Conservation (phyloP, 2,329 filamentous ascomycete genomes). For the Bipolaris cookei region DNA sequence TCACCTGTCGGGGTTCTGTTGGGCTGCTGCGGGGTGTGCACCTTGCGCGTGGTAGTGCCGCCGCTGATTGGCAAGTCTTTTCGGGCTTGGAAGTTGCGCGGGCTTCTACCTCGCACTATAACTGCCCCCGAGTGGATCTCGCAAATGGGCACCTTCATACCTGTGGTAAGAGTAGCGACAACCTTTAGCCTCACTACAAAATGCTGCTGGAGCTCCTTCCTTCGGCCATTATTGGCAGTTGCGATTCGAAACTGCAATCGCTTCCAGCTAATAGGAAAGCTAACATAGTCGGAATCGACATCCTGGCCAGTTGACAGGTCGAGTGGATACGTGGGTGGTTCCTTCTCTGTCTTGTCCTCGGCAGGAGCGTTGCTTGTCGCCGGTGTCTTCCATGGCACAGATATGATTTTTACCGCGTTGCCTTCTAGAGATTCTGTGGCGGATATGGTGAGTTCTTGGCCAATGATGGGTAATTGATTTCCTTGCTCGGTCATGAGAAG, state of each 20-base stretch:
- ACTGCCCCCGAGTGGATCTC: slow-evolving; percentile 89
- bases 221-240: slow-evolving; percentile 92
- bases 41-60: slow-evolving; percentile 77
- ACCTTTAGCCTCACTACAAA: slow-evolving; percentile 90
- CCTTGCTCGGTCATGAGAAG: slow-evolving; percentile 84
- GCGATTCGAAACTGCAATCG: slow-evolving; percentile 92
- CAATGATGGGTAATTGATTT: slow-evolving; percentile 80
- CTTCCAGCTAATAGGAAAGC: slow-evolving; percentile 93
- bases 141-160: slow-evolving; percentile 79
- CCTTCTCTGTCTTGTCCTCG: slow-evolving; percentile 76
- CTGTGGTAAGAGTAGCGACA: slow-evolving; percentile 80
- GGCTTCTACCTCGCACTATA: slow-evolving; percentile 90
- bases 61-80: slow-evolving; percentile 90
- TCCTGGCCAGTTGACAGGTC: slow-evolving; percentile 70
- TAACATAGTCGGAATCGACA: slow-evolving; percentile 80
- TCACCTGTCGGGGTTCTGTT: slow-evolving; percentile 48
- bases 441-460: slow-evolving; percentile 85
- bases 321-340: slow-evolving; percentile 81
- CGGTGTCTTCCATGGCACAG: slow-evolving; percentile 97
- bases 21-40: slow-evolving; percentile 45
- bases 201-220: slow-evolving; percentile 95
- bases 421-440: slow-evolving; percentile 95
- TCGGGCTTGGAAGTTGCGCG: slow-evolving; percentile 90
- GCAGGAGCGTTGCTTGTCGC: slow-evolving; percentile 75
- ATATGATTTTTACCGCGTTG: slow-evolving; percentile 89